Conservation (phyloP, 345 rosid species). For the Camelina hispida region DNA sequence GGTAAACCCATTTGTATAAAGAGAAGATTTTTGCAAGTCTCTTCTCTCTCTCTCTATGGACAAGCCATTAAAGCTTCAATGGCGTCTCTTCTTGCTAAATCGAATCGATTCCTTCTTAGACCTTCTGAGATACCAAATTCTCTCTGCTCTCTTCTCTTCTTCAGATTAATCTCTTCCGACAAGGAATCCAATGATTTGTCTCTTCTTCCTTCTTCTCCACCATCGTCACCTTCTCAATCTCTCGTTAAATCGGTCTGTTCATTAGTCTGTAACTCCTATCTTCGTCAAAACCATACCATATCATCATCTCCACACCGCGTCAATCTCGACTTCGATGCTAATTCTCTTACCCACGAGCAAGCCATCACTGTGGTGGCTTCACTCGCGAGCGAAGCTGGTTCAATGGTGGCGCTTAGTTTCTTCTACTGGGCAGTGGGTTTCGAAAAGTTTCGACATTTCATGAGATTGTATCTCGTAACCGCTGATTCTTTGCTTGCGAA, state of each 20-base stretch:
- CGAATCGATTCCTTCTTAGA: slow-evolving; percentile 42
- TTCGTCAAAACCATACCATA: slow-evolving; percentile 44
- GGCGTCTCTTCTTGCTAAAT: slow-evolving; percentile 46
- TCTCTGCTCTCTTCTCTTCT: slow-evolving; percentile 41
- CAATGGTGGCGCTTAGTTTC: slow-evolving; percentile 83
- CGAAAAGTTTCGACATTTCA: slow-evolving; percentile 70
- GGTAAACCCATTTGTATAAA: slow-evolving; percentile 10
- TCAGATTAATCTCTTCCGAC: slow-evolving; percentile 35
- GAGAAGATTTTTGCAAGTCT: background rate
- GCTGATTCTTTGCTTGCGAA: slow-evolving; percentile 63
- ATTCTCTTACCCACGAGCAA: slow-evolving; percentile 72
- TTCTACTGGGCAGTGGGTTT: slow-evolving; percentile 69
- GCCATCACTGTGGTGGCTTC: slow-evolving; percentile 75
- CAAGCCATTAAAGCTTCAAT: slow-evolving; percentile 35
- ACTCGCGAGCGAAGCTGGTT: slow-evolving; percentile 75
- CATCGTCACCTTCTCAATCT: slow-evolving; percentile 51
- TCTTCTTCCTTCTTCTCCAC: slow-evolving; percentile 14
- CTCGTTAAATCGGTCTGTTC: slow-evolving; percentile 59
- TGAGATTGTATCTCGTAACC: slow-evolving; percentile 74
- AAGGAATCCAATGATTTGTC: slow-evolving; percentile 14
- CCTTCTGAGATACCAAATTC: slow-evolving; percentile 34
- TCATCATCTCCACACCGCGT: slow-evolving; percentile 50
- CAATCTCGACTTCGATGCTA: slow-evolving; percentile 48
- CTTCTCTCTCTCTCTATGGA: background rate
- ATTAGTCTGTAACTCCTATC: slow-evolving; percentile 58